Percentiles rank a stretch among this genome's conserved stretches.
Evolutionary conservation across 495 filamentous ascomycete genomes (phyloP).

Genomic region (Penicillium manginii): DNA sequence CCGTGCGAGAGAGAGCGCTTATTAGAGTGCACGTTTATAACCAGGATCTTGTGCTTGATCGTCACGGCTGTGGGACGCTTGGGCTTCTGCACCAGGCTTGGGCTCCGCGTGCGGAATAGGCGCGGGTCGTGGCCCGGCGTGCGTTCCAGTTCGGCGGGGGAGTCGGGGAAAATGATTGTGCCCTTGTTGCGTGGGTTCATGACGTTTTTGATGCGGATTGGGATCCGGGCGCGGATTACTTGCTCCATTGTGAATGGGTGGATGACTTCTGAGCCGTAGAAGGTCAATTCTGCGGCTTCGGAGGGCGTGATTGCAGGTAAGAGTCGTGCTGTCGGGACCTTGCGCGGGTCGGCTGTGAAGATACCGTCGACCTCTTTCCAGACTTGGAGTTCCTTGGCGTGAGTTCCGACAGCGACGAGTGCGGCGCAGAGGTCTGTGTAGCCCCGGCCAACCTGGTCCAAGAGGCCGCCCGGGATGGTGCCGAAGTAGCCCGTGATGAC

Average conservation of each 20-base stretch:
- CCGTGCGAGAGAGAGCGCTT: conserved; percentile 85
- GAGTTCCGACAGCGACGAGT: conserved; percentile 75
- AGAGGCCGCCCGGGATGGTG: conserved; percentile 76
- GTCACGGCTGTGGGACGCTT: conserved; percentile 91
- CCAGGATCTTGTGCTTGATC: conserved; percentile 88
- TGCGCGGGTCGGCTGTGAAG: conserved; percentile 85
- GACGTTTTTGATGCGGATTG: conserved; percentile 97
- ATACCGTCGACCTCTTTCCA: conserved; percentile 96
- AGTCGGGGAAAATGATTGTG: conserved; percentile 75
- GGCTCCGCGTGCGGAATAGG: conserved; percentile 52
- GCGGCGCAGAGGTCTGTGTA: conserved; percentile 92
- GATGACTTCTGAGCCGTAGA: conserved; percentile 94
- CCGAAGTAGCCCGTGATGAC: conserved; percentile 89
- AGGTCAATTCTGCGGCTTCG: conserved; percentile 89
- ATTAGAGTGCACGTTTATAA: conserved; percentile 95
- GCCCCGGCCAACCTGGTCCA: conserved; percentile 80
- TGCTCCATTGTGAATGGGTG: conserved; percentile 99
- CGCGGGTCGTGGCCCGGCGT: conserved; percentile 50
- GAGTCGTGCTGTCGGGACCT: conserved; percentile 82
- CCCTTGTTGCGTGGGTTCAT: conserved; percentile 88
- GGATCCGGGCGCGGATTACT: conserved; percentile 88
- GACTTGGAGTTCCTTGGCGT: conserved; percentile 80
- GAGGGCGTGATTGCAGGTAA: conserved; percentile 79
- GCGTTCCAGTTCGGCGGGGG: conserved; percentile 50
- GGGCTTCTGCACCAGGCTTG: conserved; percentile 52